phyloP scores from a whole-genome alignment of 169 alveolate genomes.

The Plasmodium reichenowi region DNA sequence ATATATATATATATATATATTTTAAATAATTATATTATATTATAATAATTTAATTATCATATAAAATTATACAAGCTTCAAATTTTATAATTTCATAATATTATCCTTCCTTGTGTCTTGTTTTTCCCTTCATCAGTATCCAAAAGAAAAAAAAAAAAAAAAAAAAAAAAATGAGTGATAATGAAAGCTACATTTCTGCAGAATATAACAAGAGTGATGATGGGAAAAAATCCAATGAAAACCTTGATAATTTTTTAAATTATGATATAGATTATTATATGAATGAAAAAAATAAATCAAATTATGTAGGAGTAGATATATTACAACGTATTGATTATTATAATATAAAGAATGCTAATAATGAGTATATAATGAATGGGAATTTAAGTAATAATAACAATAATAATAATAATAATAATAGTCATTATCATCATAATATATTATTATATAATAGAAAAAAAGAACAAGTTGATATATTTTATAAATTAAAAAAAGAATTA shows the following conservation, averaged over 20 bases:
- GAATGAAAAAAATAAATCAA: slow-evolving; percentile 22
- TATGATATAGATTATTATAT: slow-evolving; percentile 35
- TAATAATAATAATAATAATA: background rate
- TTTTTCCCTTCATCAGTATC: background rate
- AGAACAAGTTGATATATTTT: slow-evolving; percentile 26
- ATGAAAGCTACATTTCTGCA: slow-evolving; percentile 35
- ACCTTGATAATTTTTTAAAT: slow-evolving; percentile 45
- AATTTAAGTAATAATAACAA: slow-evolving; percentile 7
- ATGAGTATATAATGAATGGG: background rate
- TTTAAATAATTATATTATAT: too few species aligned
- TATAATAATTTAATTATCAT: background rate
- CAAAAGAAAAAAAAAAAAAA: too few species aligned
- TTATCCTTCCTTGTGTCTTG: background rate
- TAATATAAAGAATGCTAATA: slow-evolving; percentile 13
- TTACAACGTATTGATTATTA: slow-evolving; percentile 25
- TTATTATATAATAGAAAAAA: slow-evolving; percentile 14
- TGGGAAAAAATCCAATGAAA: background rate
- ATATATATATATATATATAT: too few species aligned
- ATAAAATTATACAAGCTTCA: too few species aligned
- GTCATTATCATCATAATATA: slow-evolving; percentile 4
- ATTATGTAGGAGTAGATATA: slow-evolving; percentile 37
- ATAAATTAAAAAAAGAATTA: slow-evolving; percentile 37
- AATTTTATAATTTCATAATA: too few species aligned
- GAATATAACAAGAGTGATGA: slow-evolving; percentile 32
- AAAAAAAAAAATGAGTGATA: slow-evolving; percentile 36